A percentile compares a stretch with the other conserved stretches of the same genome.
Evolutionary conservation across 2,329 filamentous ascomycete species (phyloP).

Genomic region (Kalmusia sp.): DNA sequence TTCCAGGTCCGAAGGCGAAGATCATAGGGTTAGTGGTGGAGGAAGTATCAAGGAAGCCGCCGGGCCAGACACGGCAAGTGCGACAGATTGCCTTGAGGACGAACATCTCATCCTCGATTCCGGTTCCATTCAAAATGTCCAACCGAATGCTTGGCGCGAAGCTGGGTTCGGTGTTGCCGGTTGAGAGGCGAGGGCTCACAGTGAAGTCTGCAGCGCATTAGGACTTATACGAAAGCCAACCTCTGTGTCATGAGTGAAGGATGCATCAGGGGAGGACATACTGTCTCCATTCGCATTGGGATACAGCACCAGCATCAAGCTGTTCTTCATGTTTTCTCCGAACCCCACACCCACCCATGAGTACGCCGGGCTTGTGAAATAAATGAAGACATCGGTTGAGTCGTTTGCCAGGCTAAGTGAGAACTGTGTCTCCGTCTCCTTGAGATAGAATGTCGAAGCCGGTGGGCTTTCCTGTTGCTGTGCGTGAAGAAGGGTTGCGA

Average conservation of each 20-base stretch:
- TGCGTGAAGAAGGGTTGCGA: slow-evolving; percentile 19
- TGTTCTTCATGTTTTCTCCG: slow-evolving; percentile 51
- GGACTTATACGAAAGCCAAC: neutral
- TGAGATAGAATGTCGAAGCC: slow-evolving; percentile 41
- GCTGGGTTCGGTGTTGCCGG: slow-evolving; percentile 45
- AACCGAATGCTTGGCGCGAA: slow-evolving; percentile 36
- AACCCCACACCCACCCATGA: slow-evolving; percentile 56
- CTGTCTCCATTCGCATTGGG: slow-evolving; percentile 42
- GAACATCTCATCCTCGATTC: slow-evolving; percentile 45
- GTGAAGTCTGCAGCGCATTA: slow-evolving; percentile 39
- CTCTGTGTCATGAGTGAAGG: neutral
- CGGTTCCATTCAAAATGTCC: slow-evolving; percentile 36
- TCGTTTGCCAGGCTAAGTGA: slow-evolving; percentile 42
- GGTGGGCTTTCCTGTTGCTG: slow-evolving; percentile 27
- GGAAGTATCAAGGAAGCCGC: slow-evolving; percentile 43
- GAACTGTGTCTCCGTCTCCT: slow-evolving; percentile 43
- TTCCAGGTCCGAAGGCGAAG: slow-evolving; percentile 49
- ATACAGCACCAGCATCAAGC: slow-evolving; percentile 56
- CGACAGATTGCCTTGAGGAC: slow-evolving; percentile 47
- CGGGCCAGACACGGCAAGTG: slow-evolving; percentile 48
- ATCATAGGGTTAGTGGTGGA: slow-evolving; percentile 48
- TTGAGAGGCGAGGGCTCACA: slow-evolving; percentile 45
- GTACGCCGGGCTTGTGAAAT: slow-evolving; percentile 44
- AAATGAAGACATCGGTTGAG: slow-evolving; percentile 43
- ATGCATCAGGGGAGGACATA: slow-evolving; percentile 20